Percentiles rank a stretch among this genome's conserved stretches.
Evolutionary conservation across 345 rosid species (phyloP).

Genomic region (Aethionema arabicum): DNA sequence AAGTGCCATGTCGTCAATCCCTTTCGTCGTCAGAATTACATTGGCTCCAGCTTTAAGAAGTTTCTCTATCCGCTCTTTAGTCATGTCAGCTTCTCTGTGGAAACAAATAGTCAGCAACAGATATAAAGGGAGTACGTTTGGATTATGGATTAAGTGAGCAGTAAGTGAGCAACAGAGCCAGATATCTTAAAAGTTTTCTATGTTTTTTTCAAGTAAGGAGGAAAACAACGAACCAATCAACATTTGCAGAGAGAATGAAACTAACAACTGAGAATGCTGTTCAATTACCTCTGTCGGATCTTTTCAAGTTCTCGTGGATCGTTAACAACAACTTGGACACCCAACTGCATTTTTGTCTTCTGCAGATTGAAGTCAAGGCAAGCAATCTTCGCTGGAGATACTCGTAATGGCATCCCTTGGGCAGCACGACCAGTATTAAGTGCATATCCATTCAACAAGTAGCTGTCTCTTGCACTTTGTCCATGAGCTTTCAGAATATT

Average conservation of each 20-base stretch:
- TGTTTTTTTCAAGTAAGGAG: neutral
- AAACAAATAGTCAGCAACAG: slow-evolving; percentile 21
- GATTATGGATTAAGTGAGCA: slow-evolving; percentile 1
- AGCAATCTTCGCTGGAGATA: slow-evolving; percentile 87
- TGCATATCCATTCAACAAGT: slow-evolving; percentile 88
- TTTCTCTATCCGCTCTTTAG: slow-evolving; percentile 92
- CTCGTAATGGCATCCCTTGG: slow-evolving; percentile 95
- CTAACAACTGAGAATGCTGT: neutral
- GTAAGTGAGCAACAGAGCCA: neutral
- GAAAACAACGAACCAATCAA: slow-evolving; percentile 5
- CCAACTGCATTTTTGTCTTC: slow-evolving; percentile 95
- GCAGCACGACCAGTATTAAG: slow-evolving; percentile 94
- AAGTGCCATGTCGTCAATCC: slow-evolving; percentile 99
- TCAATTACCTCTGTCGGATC: slow-evolving; percentile 77
- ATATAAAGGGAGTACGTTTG: neutral
- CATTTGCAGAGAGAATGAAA: neutral
- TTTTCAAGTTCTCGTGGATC: slow-evolving; percentile 99
- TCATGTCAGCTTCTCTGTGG: slow-evolving; percentile 92
- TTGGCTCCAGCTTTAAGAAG: slow-evolving; percentile 97
- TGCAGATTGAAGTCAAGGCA: slow-evolving; percentile 97
- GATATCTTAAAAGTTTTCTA: slow-evolving; percentile 5
- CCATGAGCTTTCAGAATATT: slow-evolving; percentile 96
- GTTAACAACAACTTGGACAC: slow-evolving; percentile 84
- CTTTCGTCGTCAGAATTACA: slow-evolving; percentile 91
- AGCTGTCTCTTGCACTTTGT: slow-evolving; percentile 88